Evolutionary conservation across 305 asterid genomes (phyloP).

Genomic region (Solanum hybrid): DNA sequence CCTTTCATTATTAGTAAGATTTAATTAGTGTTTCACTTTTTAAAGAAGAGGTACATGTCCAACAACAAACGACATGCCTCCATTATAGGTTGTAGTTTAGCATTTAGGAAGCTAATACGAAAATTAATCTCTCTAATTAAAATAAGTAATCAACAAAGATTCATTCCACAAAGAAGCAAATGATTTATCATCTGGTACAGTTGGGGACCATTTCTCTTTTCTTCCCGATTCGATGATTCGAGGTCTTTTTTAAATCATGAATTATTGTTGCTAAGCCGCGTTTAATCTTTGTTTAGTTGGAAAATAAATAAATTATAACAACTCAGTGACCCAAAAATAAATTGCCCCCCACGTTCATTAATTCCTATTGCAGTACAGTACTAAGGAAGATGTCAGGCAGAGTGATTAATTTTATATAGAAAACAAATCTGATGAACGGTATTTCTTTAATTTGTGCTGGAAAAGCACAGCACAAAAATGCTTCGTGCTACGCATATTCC

Average conservation of each 20-base stretch:
- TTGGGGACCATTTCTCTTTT: slow-evolving; percentile 32
- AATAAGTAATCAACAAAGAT: not conserved
- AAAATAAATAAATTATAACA: not conserved
- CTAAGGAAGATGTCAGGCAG: slow-evolving; percentile 7
- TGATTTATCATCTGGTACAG: slow-evolving; percentile 6
- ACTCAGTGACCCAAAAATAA: not conserved
- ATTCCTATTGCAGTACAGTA: not conserved
- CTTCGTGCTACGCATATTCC: slow-evolving; percentile 24
- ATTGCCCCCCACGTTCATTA: slow-evolving; percentile 11
- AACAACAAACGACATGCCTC: slow-evolving; percentile 50
- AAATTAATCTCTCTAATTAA: not conserved
- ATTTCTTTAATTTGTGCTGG: slow-evolving; percentile 29
- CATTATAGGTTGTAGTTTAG: slow-evolving; percentile 30
- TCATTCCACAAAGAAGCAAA: not conserved
- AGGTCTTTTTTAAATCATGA: slow-evolving; percentile 12
- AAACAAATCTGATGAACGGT: not conserved
- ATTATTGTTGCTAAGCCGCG: slow-evolving; percentile 18
- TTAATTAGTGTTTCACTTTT: slow-evolving; percentile 1
- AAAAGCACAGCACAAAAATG: slow-evolving; percentile 25
- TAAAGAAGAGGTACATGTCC: slow-evolving; percentile 63
- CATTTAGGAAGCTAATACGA: slow-evolving; percentile 14
- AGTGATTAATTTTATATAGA: not conserved
- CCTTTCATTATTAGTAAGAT: not conserved
- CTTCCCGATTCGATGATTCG: not conserved
- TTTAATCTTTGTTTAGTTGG: not conserved